These are phyloP conservation scores for Pigoraptor vietnamica DNA, from an alignment of 78 protist species.

Conservation along the genomic window DNA sequence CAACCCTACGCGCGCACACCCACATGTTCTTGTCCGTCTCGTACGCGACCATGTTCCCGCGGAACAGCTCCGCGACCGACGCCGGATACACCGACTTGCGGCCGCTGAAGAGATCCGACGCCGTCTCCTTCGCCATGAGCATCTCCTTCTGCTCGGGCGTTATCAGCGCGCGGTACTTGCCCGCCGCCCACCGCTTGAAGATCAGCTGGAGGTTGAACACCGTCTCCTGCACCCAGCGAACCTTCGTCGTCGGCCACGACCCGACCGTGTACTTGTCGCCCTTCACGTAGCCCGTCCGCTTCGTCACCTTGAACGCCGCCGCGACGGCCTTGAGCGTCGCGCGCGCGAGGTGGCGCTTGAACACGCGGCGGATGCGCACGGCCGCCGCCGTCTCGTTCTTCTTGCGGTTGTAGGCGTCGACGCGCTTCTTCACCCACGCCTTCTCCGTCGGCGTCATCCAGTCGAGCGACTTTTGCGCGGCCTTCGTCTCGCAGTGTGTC, in stretches of 20 bases:
- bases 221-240: not conserved
- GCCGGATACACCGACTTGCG: not conserved
- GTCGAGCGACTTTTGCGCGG: not conserved
- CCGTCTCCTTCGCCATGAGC: not conserved
- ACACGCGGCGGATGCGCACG: not conserved
- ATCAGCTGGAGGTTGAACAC: not conserved
- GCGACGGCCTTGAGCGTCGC: not conserved
- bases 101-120: not conserved
- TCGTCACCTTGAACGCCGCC: not conserved
- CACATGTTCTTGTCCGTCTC: not conserved
- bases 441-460: not conserved
- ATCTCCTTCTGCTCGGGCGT: not conserved
- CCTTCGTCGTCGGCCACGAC: not conserved
- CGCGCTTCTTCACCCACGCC: not conserved
- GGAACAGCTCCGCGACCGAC: not conserved
- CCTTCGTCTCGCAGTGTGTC: not conserved
- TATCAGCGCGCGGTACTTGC: not conserved
- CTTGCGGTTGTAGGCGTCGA: not conserved
- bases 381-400: not conserved
- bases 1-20: not conserved
- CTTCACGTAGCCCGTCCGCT: not conserved
- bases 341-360: not conserved
- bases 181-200: not conserved
- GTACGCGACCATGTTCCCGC: not conserved
- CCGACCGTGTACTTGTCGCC: not conserved